These are phyloP conservation scores for Heliocybe sulcata DNA, from an alignment of 1,284 basidiomycete genomes.

Conservation along the genomic window DNA sequence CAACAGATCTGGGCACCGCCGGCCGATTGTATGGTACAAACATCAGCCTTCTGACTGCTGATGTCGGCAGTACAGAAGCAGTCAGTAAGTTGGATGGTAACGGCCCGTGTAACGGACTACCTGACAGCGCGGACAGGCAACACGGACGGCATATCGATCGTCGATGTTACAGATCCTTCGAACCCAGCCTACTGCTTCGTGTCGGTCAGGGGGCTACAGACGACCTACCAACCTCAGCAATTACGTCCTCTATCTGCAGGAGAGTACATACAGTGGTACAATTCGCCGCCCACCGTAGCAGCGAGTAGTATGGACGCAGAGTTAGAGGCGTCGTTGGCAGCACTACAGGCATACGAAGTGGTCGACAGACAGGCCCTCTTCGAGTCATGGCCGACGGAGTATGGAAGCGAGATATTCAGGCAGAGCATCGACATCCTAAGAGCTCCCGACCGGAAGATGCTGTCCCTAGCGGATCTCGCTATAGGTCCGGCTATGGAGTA, in stretches of 20 bases:
- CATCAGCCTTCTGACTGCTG: conserved; percentile 5
- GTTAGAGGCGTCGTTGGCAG: neutral
- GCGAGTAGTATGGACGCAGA: neutral
- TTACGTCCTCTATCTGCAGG: conserved; percentile 16
- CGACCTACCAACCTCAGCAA: neutral
- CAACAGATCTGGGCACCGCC: conserved; percentile 6
- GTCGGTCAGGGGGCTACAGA: neutral
- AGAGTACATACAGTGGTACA: conserved; percentile 20
- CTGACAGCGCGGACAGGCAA: conserved; percentile 20
- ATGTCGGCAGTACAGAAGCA: conserved; percentile 17
- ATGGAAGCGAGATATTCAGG: neutral
- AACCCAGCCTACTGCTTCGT: conserved; percentile 25
- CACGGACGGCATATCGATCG: conserved; percentile 28
- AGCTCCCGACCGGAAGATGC: neutral
- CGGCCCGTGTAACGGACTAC: neutral
- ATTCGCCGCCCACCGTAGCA: conserved; percentile 7
- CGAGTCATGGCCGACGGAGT: neutral
- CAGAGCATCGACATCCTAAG: neutral
- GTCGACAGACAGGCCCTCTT: neutral
- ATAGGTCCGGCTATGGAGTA: neutral
- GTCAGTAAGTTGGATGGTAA: conserved; percentile 11
- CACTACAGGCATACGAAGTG: neutral
- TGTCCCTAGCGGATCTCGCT: neutral
- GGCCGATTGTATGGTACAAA: neutral
- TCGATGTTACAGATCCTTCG: conserved; percentile 27